Evolutionary conservation across 495 filamentous ascomycete species (phyloP).

Genomic region (Lophiotrema nucula): DNA sequence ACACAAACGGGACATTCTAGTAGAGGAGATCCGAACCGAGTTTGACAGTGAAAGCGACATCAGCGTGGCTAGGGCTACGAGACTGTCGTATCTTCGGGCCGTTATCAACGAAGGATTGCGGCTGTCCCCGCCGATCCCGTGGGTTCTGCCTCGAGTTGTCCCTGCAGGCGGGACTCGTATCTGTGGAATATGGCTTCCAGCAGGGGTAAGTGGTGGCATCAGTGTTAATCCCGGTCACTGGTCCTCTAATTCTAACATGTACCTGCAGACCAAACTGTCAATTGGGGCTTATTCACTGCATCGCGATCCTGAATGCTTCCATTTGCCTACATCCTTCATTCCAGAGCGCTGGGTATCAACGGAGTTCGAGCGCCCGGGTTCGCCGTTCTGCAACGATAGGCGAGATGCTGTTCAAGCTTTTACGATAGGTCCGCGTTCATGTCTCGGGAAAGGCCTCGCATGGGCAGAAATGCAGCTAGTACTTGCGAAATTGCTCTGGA

Average conservation of each 20-base stretch:
- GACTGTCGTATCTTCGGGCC: conserved; percentile 24
- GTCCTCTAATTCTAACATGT: neutral
- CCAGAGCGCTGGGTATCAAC: conserved; percentile 11
- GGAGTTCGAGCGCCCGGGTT: neutral
- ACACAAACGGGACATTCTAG: neutral
- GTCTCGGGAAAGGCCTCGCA: conserved; percentile 4
- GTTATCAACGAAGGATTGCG: conserved; percentile 19
- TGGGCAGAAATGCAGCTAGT: conserved; percentile 10
- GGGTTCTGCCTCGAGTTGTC: neutral
- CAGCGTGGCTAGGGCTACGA: neutral
- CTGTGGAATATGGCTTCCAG: conserved; percentile 1
- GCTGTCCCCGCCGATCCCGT: conserved; percentile 17
- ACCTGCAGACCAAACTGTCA: neutral
- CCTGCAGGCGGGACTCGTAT: conserved; percentile 13
- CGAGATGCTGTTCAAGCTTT: neutral
- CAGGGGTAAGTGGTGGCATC: neutral
- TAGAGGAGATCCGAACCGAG: conserved; percentile 5
- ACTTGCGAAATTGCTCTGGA: conserved; percentile 2
- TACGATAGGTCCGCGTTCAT: neutral
- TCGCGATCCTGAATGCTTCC: neutral
- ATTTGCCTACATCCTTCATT: neutral
- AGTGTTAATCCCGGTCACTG: neutral
- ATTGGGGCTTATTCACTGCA: neutral
- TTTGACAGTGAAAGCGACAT: conserved; percentile 12
- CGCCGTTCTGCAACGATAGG: conserved; percentile 3